A percentile compares a stretch with the other conserved stretches of the same genome.
phyloP scores from a whole-genome alignment of 345 rosid genomes.

The Trapa bicornis region DNA sequence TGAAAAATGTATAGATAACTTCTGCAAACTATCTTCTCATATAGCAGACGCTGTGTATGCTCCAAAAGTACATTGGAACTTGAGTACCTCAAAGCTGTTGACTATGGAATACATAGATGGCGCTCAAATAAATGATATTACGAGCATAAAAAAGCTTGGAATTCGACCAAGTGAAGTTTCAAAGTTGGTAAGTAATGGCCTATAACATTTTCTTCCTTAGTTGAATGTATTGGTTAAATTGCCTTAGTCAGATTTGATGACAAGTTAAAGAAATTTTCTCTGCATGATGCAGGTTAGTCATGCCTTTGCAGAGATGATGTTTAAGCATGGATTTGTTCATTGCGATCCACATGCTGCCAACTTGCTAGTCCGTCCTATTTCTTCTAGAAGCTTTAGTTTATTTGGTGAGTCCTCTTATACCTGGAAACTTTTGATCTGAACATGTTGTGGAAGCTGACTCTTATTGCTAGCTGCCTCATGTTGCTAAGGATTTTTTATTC shows the following conservation, averaged over 20 bases:
- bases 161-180: conserved; percentile 70
- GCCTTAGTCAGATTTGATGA: background rate
- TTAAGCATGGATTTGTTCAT: conserved; percentile 92
- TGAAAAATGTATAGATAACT: conserved; percentile 78
- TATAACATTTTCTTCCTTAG: background rate
- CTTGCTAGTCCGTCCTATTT: conserved; percentile 69
- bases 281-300: conserved; percentile 54
- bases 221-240: background rate
- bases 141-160: conserved; percentile 53
- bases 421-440: background rate
- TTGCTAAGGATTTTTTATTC: background rate
- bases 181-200: conserved; percentile 33
- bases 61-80: conserved; percentile 68
- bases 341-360: conserved; percentile 99
- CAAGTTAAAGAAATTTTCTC: background rate
- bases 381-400: conserved; percentile 39
- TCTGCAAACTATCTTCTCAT: conserved; percentile 75
- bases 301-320: conserved; percentile 92
- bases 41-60: conserved; percentile 74
- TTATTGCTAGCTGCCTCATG: background rate
- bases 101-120: conserved; percentile 96
- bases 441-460: background rate
- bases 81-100: conserved; percentile 75
- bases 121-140: conserved; percentile 71
- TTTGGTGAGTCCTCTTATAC: conserved; percentile 29